Base-by-base conservation (phyloP, 345 rosid species). In the Gossypium rotundifolium region DNA sequence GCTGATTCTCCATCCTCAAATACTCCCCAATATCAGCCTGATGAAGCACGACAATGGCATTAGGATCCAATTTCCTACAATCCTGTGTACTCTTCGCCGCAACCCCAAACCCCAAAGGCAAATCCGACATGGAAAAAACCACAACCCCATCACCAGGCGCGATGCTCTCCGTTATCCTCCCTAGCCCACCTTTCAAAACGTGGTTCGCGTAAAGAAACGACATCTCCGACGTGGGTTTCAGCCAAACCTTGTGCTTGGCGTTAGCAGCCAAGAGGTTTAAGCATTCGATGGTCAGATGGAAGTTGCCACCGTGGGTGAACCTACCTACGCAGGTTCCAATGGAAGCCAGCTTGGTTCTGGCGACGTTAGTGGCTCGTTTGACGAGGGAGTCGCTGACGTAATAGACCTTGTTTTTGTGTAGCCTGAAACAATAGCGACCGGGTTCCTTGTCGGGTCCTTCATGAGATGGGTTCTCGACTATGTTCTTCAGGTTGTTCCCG, bases 181-280 rank as follows among this genome's bases (percentile, higher is more conserved):
- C 97, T 23, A 91, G 63, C 2, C 98, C 99, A 11, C 98, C 98
- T 85, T 93, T 95, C 86, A 93, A 74, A 42, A 95, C 99, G 80
- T 88, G 98, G 72, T 93, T 93, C 6, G 98, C 97, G 58, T 95
- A 95, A 79, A 91, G 78, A 81, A 91, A 95, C 76, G 99, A 91
- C 99, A 89, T 93, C 79, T 93, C 98, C n/a, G 98, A 88, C 0
- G 98, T 91, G 78, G 98, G 96, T 81, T 92, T 95, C 1, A 95
- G 87, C 98, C 98, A 93, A 18, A 93, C 98, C 82, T 95, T 95
- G 81, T 90, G 95, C 76, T 87, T 86, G 4, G 99, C 92, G 72
- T 93, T 91, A 10, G 90, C 87, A 18, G 97, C 94, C 75, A 91
- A 16, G 10, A 93, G 78, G 64, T 79, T 84, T 65, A 95, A 74